phyloP scores from a whole-genome alignment of 352 stramenopile species.

The Lagenidium giganteum region DNA sequence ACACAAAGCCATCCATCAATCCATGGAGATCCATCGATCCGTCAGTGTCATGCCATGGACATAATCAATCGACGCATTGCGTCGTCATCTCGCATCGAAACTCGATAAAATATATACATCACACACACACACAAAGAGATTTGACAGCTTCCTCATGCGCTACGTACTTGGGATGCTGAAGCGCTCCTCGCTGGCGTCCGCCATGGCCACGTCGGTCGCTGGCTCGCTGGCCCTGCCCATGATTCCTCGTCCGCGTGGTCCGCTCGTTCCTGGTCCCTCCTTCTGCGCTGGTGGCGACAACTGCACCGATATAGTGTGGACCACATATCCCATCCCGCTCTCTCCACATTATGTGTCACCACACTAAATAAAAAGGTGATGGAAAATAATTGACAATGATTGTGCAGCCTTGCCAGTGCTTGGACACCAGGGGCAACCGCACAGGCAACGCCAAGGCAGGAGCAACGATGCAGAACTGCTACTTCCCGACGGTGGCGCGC shows the following conservation, averaged over 20 bases:
- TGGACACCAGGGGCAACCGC: too few relatives aligned
- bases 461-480: slow-evolving; percentile 82
- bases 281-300: neutral
- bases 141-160: neutral
- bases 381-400: too few relatives aligned
- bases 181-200: slow-evolving; percentile 13
- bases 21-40: too few relatives aligned
- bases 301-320: neutral
- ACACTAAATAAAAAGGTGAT: too few relatives aligned
- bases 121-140: neutral
- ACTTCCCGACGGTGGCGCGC: slow-evolving; percentile 47
- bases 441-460: neutral
- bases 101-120: neutral
- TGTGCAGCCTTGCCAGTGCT: too few relatives aligned
- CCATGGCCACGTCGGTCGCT: slow-evolving; percentile 18
- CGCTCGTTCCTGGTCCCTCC: neutral
- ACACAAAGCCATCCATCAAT: too few relatives aligned
- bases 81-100: too few relatives aligned
- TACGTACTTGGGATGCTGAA: slow-evolving; percentile 28
- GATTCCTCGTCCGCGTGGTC: neutral
- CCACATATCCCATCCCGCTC: slow-evolving; percentile 12
- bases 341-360: too few relatives aligned
- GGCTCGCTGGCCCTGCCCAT: slow-evolving; percentile 23
- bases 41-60: neutral
- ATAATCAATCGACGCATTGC: neutral